A percentile compares a stretch with the other conserved stretches of the same genome.
phyloP scores from a whole-genome alignment of 1,284 basidiomycete species.

The Ceratobasidium sp. region DNA sequence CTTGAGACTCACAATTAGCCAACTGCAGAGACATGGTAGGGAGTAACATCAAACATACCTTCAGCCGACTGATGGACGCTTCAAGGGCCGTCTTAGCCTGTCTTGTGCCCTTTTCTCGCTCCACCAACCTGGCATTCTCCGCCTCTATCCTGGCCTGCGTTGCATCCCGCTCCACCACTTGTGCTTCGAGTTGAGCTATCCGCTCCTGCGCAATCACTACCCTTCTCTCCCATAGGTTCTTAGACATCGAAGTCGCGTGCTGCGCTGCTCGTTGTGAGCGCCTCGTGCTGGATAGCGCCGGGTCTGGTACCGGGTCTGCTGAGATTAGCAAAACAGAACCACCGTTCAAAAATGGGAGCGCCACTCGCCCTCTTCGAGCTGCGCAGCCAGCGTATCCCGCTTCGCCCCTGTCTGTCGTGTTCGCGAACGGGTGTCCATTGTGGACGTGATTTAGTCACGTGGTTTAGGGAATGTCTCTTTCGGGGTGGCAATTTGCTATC shows the following conservation, averaged over 20 bases:
- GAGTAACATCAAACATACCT: constrained; percentile 67
- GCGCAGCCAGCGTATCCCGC: constrained; percentile 42
- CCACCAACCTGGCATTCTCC: constrained; percentile 34
- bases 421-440: constrained; percentile 37
- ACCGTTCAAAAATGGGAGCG: background rate
- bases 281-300: constrained; percentile 40
- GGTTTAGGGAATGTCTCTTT: background rate
- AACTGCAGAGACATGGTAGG: constrained; percentile 69
- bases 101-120: constrained; percentile 23
- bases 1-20: constrained; percentile 64
- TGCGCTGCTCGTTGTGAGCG: constrained; percentile 60
- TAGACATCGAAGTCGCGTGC: constrained; percentile 69
- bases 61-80: constrained; percentile 72
- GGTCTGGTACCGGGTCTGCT: constrained; percentile 17
- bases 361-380: constrained; percentile 45
- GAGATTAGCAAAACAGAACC: background rate
- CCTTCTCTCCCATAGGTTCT: constrained; percentile 72
- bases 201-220: constrained; percentile 67
- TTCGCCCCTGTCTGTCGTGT: constrained; percentile 38
- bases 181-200: constrained; percentile 35
- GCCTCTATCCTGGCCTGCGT: constrained; percentile 19
- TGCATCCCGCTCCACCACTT: constrained; percentile 27
- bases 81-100: constrained; percentile 69
- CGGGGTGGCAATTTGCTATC: no score
- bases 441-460: constrained; percentile 27